A percentile compares a stretch with the other conserved stretches of the same genome.
phyloP scores from a whole-genome alignment of 805 yeast genomes.

The Teunomyces lycoperdinae region DNA sequence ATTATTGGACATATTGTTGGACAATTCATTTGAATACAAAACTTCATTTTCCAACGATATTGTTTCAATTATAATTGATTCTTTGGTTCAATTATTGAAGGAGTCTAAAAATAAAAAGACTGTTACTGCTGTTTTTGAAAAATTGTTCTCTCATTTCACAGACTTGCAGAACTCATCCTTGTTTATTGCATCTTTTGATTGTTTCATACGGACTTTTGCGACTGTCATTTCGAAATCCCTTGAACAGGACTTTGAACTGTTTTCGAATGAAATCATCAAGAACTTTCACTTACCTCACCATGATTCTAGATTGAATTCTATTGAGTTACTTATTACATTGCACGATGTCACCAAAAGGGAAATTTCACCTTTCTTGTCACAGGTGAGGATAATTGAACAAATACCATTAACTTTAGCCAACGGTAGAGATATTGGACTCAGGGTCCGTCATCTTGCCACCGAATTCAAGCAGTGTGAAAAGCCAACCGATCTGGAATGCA shows the following conservation, averaged over 20 bases:
- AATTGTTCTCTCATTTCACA: constrained; percentile 16
- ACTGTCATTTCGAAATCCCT: not conserved
- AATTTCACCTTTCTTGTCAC: constrained; percentile 43
- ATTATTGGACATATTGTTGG: constrained; percentile 12
- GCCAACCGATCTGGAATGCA: constrained; percentile 14
- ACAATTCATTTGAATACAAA: constrained; percentile 7
- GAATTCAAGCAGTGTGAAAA: constrained; percentile 32
- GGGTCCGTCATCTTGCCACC: constrained; percentile 59
- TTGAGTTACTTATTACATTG: constrained; percentile 43
- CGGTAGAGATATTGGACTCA: constrained; percentile 70
- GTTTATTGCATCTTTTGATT: constrained; percentile 35
- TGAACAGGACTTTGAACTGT: constrained; percentile 6
- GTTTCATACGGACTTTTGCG: constrained; percentile 16
- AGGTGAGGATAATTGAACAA: constrained; percentile 61
- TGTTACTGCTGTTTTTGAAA: constrained; percentile 9
- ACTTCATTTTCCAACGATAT: constrained; percentile 35
- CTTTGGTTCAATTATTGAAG: constrained; percentile 24
- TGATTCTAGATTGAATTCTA: constrained; percentile 47
- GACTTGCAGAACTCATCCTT: constrained; percentile 31
- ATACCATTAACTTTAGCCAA: constrained; percentile 66
- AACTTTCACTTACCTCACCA: constrained; percentile 52
- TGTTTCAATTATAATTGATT: constrained; percentile 37
- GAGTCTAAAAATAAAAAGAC: constrained; percentile 4
- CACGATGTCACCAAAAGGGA: constrained; percentile 17
- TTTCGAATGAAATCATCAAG: constrained; percentile 13